Evolutionary conservation across 192 early-diverging fungal genomes (phyloP).

Genomic region (Coemansia pectinata): DNA sequence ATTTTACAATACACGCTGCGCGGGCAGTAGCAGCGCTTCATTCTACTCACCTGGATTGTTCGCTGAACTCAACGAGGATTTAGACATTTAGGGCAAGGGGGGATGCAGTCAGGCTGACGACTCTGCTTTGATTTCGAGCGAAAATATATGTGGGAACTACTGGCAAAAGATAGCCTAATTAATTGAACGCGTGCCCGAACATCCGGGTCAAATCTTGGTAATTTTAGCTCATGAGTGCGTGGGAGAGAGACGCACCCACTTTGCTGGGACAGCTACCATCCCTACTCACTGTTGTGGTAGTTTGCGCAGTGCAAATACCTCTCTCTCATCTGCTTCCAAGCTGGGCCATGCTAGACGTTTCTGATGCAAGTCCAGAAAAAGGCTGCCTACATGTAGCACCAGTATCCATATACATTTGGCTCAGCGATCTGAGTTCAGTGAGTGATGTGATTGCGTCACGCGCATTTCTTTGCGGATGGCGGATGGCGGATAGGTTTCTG

Average conservation of each 20-base stretch:
- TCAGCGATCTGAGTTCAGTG: neutral
- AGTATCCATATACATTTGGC: neutral
- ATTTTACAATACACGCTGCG: neutral
- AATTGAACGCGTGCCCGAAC: neutral
- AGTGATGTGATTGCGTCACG: neutral
- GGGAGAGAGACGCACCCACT: neutral
- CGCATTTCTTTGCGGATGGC: neutral
- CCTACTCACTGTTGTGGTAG: neutral
- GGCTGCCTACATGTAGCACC: neutral
- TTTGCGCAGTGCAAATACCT: neutral
- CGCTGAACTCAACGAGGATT: neutral
- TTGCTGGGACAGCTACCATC: neutral
- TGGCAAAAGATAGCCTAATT: neutral
- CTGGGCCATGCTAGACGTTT: neutral
- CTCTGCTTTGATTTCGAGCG: neutral
- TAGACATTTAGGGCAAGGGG: slow-evolving; percentile 2
- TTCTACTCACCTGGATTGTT: neutral
- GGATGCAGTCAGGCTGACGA: neutral
- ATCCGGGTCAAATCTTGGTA: neutral
- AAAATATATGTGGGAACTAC: neutral
- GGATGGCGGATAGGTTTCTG: neutral
- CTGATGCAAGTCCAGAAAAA: neutral
- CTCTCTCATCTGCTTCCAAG: neutral
- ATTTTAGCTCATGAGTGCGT: neutral
- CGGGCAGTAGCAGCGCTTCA: slow-evolving; percentile 1